phyloP scores from a whole-genome alignment of 2,329 filamentous ascomycete genomes.

The Cladophialophora carrionii region DNA sequence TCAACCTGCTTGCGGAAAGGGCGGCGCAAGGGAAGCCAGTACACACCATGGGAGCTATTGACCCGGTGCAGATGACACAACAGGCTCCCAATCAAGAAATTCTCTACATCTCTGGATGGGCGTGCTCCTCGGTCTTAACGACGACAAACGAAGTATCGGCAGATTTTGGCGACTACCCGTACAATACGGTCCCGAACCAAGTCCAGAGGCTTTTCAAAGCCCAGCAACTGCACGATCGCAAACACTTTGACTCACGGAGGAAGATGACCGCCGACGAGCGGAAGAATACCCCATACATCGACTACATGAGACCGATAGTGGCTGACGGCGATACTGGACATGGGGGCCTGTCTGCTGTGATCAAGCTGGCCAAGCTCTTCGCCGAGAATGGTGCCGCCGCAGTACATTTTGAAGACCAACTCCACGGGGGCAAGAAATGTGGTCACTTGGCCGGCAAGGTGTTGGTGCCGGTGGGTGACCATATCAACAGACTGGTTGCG shows the following conservation, averaged over 20 bases:
- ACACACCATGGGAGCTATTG: slow-evolving; percentile 97
- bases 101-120: slow-evolving; percentile 95
- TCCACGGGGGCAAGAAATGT: slow-evolving; percentile 98
- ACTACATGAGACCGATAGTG: slow-evolving; percentile 92
- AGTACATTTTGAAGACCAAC: slow-evolving; percentile 96
- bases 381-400: slow-evolving; percentile 95
- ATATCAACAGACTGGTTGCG: slow-evolving; percentile 92
- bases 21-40: slow-evolving; percentile 80
- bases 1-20: slow-evolving; percentile 80
- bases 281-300: slow-evolving; percentile 75
- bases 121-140: slow-evolving; percentile 89
- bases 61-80: slow-evolving; percentile 99
- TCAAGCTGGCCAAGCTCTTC: slow-evolving; percentile 96
- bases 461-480: slow-evolving; percentile 87
- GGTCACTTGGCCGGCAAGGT: slow-evolving; percentile 96
- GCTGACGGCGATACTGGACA: slow-evolving; percentile 96
- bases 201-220: slow-evolving; percentile 95
- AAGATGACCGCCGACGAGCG: slow-evolving; percentile 76
- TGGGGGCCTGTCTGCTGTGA: slow-evolving; percentile 85
- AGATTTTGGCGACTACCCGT: slow-evolving; percentile 98
- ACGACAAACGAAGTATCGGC: slow-evolving; percentile 96
- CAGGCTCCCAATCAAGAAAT: slow-evolving; percentile 95
- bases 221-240: slow-evolving; percentile 94
- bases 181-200: slow-evolving; percentile 98
- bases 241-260: slow-evolving; percentile 84